Conservation (phyloP, 352 stramenopile species). For the Phytophthora pinifolia region DNA sequence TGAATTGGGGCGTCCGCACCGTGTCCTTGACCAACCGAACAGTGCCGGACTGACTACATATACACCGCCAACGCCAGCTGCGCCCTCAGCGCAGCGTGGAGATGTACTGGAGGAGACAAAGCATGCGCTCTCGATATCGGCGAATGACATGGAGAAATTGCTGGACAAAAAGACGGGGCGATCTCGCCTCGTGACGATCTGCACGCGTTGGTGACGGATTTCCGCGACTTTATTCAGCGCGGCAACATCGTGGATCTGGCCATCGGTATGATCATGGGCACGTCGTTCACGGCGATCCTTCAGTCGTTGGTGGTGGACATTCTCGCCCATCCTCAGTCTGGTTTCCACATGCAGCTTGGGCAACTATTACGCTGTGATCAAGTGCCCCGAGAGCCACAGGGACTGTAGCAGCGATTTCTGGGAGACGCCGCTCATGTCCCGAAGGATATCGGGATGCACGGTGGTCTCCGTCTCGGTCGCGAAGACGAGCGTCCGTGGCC, state of each 20-base stretch:
- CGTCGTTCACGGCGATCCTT: conserved; percentile 58
- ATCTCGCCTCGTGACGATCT: conserved; percentile 10
- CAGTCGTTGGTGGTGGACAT: conserved; percentile 68
- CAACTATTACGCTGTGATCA: conserved; percentile 55
- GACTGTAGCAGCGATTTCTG: conserved; percentile 43
- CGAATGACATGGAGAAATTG: conserved; percentile 12
- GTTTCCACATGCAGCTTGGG: conserved; percentile 53
- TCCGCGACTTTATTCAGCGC: conserved; percentile 59
- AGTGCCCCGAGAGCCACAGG: conserved; percentile 33
- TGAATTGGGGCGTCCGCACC: no score
- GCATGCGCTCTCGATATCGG: conserved; percentile 3
- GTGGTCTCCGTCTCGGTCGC: no score
- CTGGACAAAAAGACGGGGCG: conserved; percentile 4
- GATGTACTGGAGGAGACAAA: neutral
- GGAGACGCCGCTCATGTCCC: conserved; percentile 51
- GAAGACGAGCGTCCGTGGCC: no score
- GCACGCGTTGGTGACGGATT: conserved; percentile 32
- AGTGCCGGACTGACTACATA: neutral
- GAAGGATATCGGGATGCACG: no score
- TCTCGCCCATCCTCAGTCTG: conserved; percentile 58
- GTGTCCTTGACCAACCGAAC: no score
- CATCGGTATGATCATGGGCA: conserved; percentile 59
- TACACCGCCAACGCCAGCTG: neutral
- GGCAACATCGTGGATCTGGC: conserved; percentile 65
- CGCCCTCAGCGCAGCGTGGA: neutral